Evolutionary conservation across 306 rosid species (phyloP), one percentile per base, ranked within the genome.

Genomic region (Cercis canadensis): DNA sequence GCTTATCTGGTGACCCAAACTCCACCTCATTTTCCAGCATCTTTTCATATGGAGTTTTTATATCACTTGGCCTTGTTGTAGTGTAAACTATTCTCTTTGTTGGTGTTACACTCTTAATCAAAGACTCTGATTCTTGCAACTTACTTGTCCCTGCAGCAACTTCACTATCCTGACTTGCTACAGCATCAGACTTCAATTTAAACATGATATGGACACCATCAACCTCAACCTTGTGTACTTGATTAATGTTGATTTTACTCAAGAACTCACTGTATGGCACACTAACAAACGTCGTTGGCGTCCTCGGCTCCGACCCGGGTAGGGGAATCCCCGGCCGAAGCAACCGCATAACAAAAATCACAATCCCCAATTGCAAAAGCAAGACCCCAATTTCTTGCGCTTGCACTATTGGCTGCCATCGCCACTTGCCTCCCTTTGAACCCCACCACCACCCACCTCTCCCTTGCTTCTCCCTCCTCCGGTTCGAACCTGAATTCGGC

Each of bases 21-120:
- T 87, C 97, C 67, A 94, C 97, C 53, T 87, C 90, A 88, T 94
- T 94, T 54, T 91, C 99, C 72, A 94, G 77, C 97, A 94, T 94
- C 82, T 85, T 94, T 75, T 89, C 96, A 46, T 94, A 94, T 0
- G 99, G 99, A 7, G 99, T 81, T 62, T 88, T 94, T 41, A 91
- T 91, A 84, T 94, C 99, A 70, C 70, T 86, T 0, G 99, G 99
- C 81, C 99, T 88, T 0, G 96, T 94, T 10, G 99, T 94, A 2
- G 96, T 91, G 70, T 91, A 91, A 62, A 94, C 84, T 60, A 89
- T 82, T 80, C 92, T 85, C 88, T 83, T 94, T 0, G 97, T 86
- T 1, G 96, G 96, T 43, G 86, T 74, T 52, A 86, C 97, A 33
- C 16, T 51, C 36, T 55, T 50, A n/a, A 65, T 16, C 24, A 65